Conservation (phyloP, 2,329 filamentous ascomycete species). For the Stenocarpella maydis region DNA sequence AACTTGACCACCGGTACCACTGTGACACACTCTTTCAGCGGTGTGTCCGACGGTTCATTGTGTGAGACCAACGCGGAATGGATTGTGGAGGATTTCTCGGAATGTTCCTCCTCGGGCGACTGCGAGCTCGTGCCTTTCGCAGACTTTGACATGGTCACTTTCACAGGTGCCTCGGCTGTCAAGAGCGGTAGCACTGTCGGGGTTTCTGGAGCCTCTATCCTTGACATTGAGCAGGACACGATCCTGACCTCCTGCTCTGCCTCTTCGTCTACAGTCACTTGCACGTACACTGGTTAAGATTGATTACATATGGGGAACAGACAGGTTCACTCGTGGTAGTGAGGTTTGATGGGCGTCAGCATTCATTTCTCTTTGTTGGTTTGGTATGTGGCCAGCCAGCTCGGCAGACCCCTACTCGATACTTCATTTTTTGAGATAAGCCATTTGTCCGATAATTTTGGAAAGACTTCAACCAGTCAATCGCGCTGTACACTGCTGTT, state of each 20-base stretch:
- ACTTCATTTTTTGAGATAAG: neutral
- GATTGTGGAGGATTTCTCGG: constrained; percentile 66
- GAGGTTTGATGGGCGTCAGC: too few species aligned
- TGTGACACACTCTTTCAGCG: constrained; percentile 59
- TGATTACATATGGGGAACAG: constrained; percentile 34
- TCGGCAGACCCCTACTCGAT: neutral
- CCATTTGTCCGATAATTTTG: neutral
- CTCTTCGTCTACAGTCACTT: constrained; percentile 36
- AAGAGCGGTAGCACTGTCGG: constrained; percentile 44
- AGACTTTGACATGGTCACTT: constrained; percentile 56
- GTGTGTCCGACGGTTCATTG: constrained; percentile 49
- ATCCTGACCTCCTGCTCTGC: constrained; percentile 51
- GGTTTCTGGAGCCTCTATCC: constrained; percentile 64
- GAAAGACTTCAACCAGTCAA: neutral
- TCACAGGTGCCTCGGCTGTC: constrained; percentile 47
- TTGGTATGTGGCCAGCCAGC: too few species aligned
- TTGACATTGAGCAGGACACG: constrained; percentile 71
- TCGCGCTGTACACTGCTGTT: neutral
- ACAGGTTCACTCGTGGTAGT: neutral
- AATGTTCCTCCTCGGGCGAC: constrained; percentile 40
- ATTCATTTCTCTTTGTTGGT: neutral
- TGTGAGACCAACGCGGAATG: constrained; percentile 68
- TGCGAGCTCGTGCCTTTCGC: constrained; percentile 52
- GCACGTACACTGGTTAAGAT: constrained; percentile 51
- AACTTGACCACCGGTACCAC: constrained; percentile 58